A percentile compares a stretch with the other conserved stretches of the same genome.
Evolutionary conservation across 306 rosid genomes (phyloP).

Genomic region (Lupinus albus): DNA sequence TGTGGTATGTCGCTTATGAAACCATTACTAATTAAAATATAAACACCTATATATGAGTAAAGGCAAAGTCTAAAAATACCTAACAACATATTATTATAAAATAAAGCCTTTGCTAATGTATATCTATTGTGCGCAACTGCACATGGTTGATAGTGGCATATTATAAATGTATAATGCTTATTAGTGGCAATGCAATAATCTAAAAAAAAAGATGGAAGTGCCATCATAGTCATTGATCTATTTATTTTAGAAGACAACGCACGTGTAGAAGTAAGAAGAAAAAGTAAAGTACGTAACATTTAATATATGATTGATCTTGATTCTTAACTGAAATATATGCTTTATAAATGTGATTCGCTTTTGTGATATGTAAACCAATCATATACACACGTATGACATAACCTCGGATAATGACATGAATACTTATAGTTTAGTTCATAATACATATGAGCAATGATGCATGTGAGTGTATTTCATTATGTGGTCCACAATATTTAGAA

Average conservation of each 20-base stretch:
- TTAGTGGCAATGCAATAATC: not conserved
- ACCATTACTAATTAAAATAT: constrained; percentile 6
- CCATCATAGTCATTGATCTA: not conserved
- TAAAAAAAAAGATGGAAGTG: not conserved
- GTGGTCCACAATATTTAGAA: constrained; percentile 24
- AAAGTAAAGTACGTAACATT: not conserved
- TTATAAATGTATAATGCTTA: not conserved
- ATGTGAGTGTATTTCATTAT: not conserved
- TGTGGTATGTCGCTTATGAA: constrained; percentile 32
- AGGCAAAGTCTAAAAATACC: constrained; percentile 30
- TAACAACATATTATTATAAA: constrained; percentile 18
- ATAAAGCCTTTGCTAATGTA: not conserved
- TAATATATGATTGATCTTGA: not conserved
- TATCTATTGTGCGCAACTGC: not conserved
- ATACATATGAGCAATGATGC: not conserved
- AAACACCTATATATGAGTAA: not conserved
- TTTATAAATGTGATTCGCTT: not conserved
- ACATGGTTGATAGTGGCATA: constrained; percentile 15
- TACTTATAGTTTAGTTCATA: not conserved
- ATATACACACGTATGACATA: not conserved
- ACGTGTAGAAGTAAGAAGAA: not conserved
- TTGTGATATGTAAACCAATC: not conserved
- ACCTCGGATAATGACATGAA: not conserved
- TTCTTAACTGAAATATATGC: constrained; percentile 19
- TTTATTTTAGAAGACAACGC: not conserved